Conservation (phyloP, 208 protist genomes). For the Acanthamoeba castellanii region DNA sequence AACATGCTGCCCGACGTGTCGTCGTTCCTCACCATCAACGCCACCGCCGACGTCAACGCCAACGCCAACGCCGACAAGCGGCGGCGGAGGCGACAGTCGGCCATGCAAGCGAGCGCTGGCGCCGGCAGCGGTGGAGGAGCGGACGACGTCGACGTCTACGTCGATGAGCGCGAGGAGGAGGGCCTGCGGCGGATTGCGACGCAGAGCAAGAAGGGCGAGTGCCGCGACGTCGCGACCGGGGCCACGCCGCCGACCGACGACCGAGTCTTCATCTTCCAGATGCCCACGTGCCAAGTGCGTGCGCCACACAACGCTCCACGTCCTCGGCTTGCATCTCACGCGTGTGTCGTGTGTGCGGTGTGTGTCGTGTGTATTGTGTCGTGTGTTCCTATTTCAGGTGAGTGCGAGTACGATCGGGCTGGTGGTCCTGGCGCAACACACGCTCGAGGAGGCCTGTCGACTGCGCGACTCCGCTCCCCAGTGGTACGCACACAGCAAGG, state of each 20-base stretch:
- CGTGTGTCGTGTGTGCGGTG: not conserved
- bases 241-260: not conserved
- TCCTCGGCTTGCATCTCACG: too few relatives aligned
- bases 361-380: not conserved
- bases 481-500: not conserved
- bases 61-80: not conserved
- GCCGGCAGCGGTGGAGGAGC: not conserved
- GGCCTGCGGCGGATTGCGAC: not conserved
- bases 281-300: constrained; percentile 29
- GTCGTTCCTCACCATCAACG: constrained; percentile 23
- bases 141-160: not conserved
- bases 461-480: constrained; percentile 22
- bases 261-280: constrained; percentile 22
- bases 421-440: constrained; percentile 32
- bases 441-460: constrained; percentile 41
- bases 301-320: too few relatives aligned
- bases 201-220: not conserved
- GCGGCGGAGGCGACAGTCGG: not conserved
- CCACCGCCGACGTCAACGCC: not conserved
- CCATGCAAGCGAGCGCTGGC: too few relatives aligned
- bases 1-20: constrained; percentile 50
- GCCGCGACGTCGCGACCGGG: not conserved
- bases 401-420: constrained; percentile 38
- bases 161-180: not conserved
- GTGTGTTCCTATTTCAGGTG: not conserved